Conservation (phyloP, 225 moss, liverwort and hornwort species). For the Pseudoscleropodium purum region DNA sequence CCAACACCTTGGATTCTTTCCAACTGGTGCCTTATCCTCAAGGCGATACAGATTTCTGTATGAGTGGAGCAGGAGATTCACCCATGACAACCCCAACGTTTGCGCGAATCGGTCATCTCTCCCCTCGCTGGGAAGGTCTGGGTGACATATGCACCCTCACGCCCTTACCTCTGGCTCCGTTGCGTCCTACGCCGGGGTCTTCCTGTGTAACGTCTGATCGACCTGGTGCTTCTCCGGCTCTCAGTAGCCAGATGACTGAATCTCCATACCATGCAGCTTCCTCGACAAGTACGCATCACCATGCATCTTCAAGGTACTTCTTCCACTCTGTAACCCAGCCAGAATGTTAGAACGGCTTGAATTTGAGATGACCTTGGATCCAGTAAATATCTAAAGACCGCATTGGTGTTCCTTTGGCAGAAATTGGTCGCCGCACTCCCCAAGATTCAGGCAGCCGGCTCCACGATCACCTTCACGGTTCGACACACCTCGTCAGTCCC, state of each 20-base stretch:
- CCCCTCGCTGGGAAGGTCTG: conserved; percentile 86
- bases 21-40: conserved; percentile 37
- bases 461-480: conserved; percentile 36
- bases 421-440: conserved; percentile 24
- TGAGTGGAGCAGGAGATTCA: conserved; percentile 40
- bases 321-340: neutral
- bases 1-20: conserved; percentile 29
- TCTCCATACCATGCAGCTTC: conserved; percentile 33
- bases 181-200: conserved; percentile 68
- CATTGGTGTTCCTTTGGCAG: neutral
- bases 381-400: neutral
- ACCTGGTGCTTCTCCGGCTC: conserved; percentile 64
- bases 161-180: conserved; percentile 58
- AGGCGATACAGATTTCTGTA: conserved; percentile 42
- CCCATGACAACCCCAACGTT: conserved; percentile 68
- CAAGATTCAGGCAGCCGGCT: conserved; percentile 41
- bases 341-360: neutral
- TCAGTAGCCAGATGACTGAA: conserved; percentile 66
- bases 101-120: conserved; percentile 60
- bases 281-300: conserved; percentile 29
- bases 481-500: conserved; percentile 27
- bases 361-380: neutral
- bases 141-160: conserved; percentile 87
- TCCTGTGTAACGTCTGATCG: conserved; percentile 61
- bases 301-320: conserved; percentile 27